These are phyloP conservation scores for Xylaria sp. DNA, from an alignment of 2,329 filamentous ascomycete species.

Conservation along the genomic window DNA sequence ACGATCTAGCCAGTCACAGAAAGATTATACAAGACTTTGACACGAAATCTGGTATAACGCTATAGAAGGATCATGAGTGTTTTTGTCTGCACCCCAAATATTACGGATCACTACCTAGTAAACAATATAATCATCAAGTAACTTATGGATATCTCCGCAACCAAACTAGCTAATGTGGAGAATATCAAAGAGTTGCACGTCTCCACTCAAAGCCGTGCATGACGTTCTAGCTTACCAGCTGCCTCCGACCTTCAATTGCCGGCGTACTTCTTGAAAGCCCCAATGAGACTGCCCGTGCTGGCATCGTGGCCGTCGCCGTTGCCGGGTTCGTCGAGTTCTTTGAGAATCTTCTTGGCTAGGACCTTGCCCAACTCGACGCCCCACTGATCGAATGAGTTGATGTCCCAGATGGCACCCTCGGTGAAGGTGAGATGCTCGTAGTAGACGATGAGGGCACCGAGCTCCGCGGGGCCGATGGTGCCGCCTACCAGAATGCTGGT, in stretches of 20 bases:
- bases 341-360: conserved; percentile 89
- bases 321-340: conserved; percentile 83
- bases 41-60: too few relatives aligned
- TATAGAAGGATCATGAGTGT: too few relatives aligned
- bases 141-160: too few relatives aligned
- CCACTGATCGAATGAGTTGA: conserved; percentile 99
- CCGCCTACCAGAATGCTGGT: conserved; percentile 91
- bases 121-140: too few relatives aligned
- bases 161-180: too few relatives aligned
- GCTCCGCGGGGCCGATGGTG: conserved; percentile 91
- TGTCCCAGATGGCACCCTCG: conserved; percentile 98
- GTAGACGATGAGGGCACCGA: conserved; percentile 96
- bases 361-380: conserved; percentile 98
- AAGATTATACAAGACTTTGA: too few relatives aligned
- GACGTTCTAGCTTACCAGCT: conserved; percentile 9
- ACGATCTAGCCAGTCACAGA: too few relatives aligned
- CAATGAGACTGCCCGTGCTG: conserved; percentile 89
- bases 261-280: conserved; percentile 84
- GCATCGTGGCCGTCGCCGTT: conserved; percentile 80
- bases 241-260: conserved; percentile 56
- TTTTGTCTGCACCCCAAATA: too few relatives aligned
- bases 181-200: too few relatives aligned
- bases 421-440: conserved; percentile 99
- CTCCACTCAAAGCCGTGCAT: conserved; percentile 34
- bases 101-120: too few relatives aligned